Percentiles rank a stretch among this genome's conserved stretches.
Evolutionary conservation across 148 eudicot species (phyloP).

Genomic region (Silene uniflora): DNA sequence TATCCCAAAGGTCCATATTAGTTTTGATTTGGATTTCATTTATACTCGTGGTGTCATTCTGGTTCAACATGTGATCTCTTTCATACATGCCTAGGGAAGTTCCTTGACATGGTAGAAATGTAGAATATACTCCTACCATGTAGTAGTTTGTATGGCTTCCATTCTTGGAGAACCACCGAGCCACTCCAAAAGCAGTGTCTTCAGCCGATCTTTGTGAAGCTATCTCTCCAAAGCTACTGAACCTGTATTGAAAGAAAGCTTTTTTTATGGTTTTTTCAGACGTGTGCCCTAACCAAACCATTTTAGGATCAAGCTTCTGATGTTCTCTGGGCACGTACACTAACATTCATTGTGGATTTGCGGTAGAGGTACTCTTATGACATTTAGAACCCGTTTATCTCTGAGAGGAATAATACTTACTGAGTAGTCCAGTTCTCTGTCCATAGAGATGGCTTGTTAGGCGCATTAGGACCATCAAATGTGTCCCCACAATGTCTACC

Average conservation of each 20-base stretch:
- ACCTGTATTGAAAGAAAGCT: slow-evolving; percentile 33
- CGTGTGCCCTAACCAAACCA: no score
- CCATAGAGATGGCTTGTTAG: slow-evolving; percentile 79
- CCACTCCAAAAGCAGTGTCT: slow-evolving; percentile 68
- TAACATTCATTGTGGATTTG: no score
- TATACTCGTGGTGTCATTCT: background rate
- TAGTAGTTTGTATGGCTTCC: slow-evolving; percentile 81
- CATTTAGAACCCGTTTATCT: background rate
- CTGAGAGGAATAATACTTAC: slow-evolving; percentile 36
- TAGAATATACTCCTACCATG: slow-evolving; percentile 52
- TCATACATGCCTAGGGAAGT: no score
- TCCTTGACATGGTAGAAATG: background rate
- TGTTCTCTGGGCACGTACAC: no score
- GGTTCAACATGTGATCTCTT: background rate
- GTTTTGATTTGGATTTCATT: background rate
- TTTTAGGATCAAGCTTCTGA: no score
- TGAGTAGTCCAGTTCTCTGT: slow-evolving; percentile 98
- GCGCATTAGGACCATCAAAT: slow-evolving; percentile 70
- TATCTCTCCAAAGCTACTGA: slow-evolving; percentile 70
- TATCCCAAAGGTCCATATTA: background rate
- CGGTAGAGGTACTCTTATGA: background rate
- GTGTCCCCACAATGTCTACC: slow-evolving; percentile 93
- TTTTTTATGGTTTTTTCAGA: no score
- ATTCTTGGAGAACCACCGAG: slow-evolving; percentile 71
- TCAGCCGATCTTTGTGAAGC: slow-evolving; percentile 86